Conservation (phyloP, 1,139 yeast genomes). For the Zygosaccharomyces sapae region DNA sequence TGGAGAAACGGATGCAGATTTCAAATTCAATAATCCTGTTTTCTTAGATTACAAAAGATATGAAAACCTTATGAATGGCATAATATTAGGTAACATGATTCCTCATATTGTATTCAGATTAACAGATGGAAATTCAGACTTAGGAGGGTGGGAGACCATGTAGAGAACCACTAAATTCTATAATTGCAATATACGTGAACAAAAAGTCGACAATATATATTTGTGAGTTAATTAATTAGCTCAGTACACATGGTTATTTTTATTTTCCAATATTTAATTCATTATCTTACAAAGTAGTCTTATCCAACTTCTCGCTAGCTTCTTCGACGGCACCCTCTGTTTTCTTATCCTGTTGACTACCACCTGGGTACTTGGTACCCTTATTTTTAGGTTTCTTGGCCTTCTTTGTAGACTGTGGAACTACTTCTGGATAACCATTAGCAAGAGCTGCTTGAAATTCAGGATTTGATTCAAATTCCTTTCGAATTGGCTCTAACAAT, state of each 20-base stretch:
- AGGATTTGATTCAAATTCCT: conserved; percentile 53
- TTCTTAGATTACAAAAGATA: conserved; percentile 62
- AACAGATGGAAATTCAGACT: conserved; percentile 71
- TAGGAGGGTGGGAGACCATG: conserved; percentile 95
- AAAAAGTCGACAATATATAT: too few species aligned
- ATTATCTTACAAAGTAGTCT: conserved; percentile 31
- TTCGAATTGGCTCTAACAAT: conserved; percentile 79
- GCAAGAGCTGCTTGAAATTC: conserved; percentile 73
- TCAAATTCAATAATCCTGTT: conserved; percentile 69
- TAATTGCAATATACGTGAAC: background rate
- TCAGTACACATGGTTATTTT: background rate
- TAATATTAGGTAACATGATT: conserved; percentile 79
- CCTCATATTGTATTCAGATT: conserved; percentile 75
- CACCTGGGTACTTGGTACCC: conserved; percentile 81
- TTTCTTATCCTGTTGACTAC: conserved; percentile 11
- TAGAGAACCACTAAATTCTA: conserved; percentile 31
- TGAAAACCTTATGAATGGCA: conserved; percentile 57
- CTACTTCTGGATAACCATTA: conserved; percentile 81
- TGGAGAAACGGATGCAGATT: conserved; percentile 79
- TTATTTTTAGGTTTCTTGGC: conserved; percentile 77
- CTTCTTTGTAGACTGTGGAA: conserved; percentile 56
- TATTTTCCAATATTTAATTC: background rate
- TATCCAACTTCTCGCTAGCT: conserved; percentile 37
- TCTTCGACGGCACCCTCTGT: conserved; percentile 28
- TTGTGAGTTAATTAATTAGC: too few species aligned